Evolutionary conservation across 495 filamentous ascomycete species (phyloP).

Genomic region (Recurvomyces mirabilis): DNA sequence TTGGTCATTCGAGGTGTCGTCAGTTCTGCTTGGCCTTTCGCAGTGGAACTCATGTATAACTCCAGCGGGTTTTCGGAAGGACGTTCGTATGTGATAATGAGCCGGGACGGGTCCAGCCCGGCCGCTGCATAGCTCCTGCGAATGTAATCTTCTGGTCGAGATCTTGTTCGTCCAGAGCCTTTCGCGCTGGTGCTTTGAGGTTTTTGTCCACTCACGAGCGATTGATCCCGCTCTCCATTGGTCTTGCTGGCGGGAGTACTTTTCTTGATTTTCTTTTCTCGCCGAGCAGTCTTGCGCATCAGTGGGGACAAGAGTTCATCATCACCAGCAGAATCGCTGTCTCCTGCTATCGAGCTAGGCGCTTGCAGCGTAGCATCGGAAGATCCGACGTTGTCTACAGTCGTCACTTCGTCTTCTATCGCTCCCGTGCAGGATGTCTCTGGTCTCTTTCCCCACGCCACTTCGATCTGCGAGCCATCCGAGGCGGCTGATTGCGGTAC

Average conservation of each 20-base stretch:
- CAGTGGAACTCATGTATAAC: neutral
- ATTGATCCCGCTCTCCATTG: neutral
- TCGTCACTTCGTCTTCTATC: too few species aligned
- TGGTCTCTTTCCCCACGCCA: neutral
- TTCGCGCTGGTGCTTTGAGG: too few species aligned
- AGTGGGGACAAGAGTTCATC: neutral
- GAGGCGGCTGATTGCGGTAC: neutral
- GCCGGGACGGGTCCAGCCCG: neutral
- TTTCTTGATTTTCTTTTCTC: neutral
- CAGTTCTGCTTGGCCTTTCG: neutral
- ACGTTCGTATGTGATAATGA: neutral
- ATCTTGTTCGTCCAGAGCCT: neutral
- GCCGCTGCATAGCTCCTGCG: neutral
- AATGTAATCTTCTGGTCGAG: neutral
- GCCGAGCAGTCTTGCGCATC: neutral
- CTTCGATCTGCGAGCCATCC: neutral
- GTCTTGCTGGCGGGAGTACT: neutral
- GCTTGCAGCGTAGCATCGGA: neutral
- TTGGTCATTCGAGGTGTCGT: neutral
- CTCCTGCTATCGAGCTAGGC: neutral
- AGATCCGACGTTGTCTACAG: neutral
- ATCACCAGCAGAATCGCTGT: neutral
- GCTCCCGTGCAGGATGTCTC: too few species aligned
- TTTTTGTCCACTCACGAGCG: too few species aligned
- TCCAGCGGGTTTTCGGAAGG: neutral